Base-by-base conservation (phyloP, 2,329 filamentous ascomycete genomes). In the Trematosphaeria pertusa region DNA sequence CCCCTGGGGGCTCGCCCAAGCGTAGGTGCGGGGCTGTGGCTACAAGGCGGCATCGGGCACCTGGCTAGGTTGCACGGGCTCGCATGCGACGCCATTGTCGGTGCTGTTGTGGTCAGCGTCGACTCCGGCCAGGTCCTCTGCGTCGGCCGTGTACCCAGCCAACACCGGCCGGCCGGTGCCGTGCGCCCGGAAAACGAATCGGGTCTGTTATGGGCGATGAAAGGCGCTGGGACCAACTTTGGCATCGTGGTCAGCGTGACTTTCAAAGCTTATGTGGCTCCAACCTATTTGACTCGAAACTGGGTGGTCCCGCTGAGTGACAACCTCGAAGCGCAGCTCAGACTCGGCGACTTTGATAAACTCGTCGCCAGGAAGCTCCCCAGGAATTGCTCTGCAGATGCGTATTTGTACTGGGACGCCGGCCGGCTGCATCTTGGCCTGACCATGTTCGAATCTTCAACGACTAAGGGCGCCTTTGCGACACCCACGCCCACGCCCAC, bases 31-130 rank as follows among this genome's bases (percentile, higher is more conserved):
- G 85, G 85, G 0, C 55, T 84, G 11, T 87, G 82, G 82, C 71
- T 87, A 36, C 83, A 87, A 71, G 85, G 85, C 31, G 84, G 84
- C 41, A 83, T 87, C 37, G 83, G 84, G 2, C 82, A 86, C 53
- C 69, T 85, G n/a, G 59, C 78, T 26, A 74, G 83, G 47, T 43
- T 74, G 7, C 65, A 83, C 52, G 83, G 84, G 1, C 81, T 87
- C 10, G 51, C 82, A 2, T 86, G 81, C 53, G 84, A 87, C 52
- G 62, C 77, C 34, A 80, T 87, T 35, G 62, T 86, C n/a, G 83
- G 84, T 51, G 83, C 80, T 15, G 75, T 86, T 2, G 10, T 87
- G 19, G 77, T 86, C 63, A 79, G 77, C 52, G 75, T 82, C 42
- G 59, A 70, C 0, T 76, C 77, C 26, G 71, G 77, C 21, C 47